Percentiles rank a stretch among this genome's conserved stretches.
These are phyloP conservation scores for Dendrobium huoshanense DNA, from an alignment of 106 monocot genomes.

Conservation along the genomic window DNA sequence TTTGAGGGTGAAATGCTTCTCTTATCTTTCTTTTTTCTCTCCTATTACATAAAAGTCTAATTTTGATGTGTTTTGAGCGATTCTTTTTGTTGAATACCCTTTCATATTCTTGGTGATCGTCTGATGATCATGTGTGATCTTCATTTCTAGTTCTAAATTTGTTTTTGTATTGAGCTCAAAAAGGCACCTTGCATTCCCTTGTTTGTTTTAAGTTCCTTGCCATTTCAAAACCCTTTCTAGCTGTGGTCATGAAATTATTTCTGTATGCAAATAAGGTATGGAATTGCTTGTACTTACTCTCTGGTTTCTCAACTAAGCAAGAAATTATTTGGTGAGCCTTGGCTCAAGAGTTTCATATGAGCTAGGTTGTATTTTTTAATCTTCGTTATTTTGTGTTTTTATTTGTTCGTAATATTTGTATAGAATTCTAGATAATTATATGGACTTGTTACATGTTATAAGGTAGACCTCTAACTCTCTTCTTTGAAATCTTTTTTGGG, in stretches of 20 bases:
- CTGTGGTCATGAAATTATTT: neutral
- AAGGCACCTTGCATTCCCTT: no score
- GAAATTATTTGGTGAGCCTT: neutral
- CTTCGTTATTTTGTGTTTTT: no score
- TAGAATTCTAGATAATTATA: no score
- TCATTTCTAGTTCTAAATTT: neutral
- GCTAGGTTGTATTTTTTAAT: no score
- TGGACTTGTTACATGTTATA: no score
- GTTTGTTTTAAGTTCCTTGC: neutral
- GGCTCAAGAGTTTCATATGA: no score
- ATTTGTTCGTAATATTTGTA: no score
- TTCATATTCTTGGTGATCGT: neutral
- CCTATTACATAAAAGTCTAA: neutral
- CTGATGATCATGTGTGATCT: neutral
- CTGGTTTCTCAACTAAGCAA: neutral
- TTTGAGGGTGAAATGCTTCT: neutral
- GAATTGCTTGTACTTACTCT: neutral
- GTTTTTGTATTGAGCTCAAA: neutral
- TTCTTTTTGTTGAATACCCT: neutral
- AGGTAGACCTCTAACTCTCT: no score
- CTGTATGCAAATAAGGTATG: neutral
- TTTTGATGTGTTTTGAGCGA: neutral
- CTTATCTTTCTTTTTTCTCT: neutral
- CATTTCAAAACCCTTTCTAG: no score
- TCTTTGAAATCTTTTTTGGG: no score